phyloP scores from a whole-genome alignment of 2,329 filamentous ascomycete species.

The Cladosporium sp. region DNA sequence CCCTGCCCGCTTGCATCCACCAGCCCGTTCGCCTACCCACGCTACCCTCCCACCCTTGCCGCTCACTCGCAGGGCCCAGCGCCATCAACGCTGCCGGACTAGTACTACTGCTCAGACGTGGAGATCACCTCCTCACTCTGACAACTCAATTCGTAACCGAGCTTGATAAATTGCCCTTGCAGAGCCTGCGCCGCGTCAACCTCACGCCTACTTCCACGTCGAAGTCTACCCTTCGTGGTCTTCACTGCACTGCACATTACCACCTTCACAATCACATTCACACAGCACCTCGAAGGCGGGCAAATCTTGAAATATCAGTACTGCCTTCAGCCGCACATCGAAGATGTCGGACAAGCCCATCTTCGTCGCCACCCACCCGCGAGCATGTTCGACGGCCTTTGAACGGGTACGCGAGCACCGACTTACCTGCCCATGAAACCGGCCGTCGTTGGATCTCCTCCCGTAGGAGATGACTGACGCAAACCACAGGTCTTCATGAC shows the following conservation, averaged over 20 bases:
- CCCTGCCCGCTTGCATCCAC: conserved; percentile 8
- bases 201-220: not conserved
- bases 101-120: not conserved
- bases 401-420: conserved; percentile 60
- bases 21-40: not conserved
- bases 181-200: conserved; percentile 5
- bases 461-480: not conserved
- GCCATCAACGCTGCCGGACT: not conserved
- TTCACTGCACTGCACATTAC: no score
- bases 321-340: conserved; percentile 8
- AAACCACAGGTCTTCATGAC: conserved; percentile 87
- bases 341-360: conserved; percentile 72
- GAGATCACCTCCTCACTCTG: conserved; percentile 7
- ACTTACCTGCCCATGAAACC: not conserved
- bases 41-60: not conserved
- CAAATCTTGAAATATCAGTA: conserved; percentile 16
- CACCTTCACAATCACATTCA: not conserved
- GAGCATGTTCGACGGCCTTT: conserved; percentile 94
- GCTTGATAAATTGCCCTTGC: conserved; percentile 9
- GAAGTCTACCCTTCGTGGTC: not conserved
- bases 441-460: not conserved
- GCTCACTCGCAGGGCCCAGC: conserved; percentile 10
- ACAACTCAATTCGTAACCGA: conserved; percentile 1
- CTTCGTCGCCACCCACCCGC: conserved; percentile 88
- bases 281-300: conserved; percentile 3